Conservation (phyloP, 768 basidiomycete species). For the Cyathus striatus region DNA sequence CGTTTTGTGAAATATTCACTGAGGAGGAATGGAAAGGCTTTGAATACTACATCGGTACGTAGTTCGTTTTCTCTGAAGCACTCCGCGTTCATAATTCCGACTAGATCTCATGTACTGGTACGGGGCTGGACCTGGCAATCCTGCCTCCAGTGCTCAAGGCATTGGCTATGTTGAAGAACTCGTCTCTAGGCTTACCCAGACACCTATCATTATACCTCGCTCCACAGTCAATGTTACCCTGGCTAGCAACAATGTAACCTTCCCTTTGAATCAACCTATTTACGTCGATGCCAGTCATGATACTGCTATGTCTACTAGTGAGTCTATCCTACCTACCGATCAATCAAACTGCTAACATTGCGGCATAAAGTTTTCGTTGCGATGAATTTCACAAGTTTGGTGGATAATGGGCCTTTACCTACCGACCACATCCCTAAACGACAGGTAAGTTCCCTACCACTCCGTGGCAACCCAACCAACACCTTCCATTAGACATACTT, state of each 20-base stretch:
- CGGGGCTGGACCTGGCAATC: slow-evolving; percentile 63
- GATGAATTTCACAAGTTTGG: slow-evolving; percentile 65
- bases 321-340: background rate
- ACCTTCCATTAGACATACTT: slow-evolving; percentile 32
- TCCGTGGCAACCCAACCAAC: slow-evolving; percentile 26
- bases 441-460: slow-evolving; percentile 46
- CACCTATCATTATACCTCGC: slow-evolving; percentile 43
- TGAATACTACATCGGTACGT: slow-evolving; percentile 49
- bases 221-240: slow-evolving; percentile 68
- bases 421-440: slow-evolving; percentile 51
- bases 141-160: slow-evolving; percentile 55
- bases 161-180: slow-evolving; percentile 70
- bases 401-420: slow-evolving; percentile 58
- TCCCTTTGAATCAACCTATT: slow-evolving; percentile 55
- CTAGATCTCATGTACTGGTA: slow-evolving; percentile 59
- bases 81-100: background rate
- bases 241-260: slow-evolving; percentile 44
- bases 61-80: background rate
- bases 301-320: slow-evolving; percentile 63
- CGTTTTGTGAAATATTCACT: slow-evolving; percentile 75
- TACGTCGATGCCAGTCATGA: slow-evolving; percentile 81
- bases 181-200: slow-evolving; percentile 62
- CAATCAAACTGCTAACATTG: slow-evolving; percentile 2
- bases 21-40: slow-evolving; percentile 79
- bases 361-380: slow-evolving; percentile 57